Base-by-base conservation (phyloP, 1,284 basidiomycete genomes). In the Neolentinus lepideus region DNA sequence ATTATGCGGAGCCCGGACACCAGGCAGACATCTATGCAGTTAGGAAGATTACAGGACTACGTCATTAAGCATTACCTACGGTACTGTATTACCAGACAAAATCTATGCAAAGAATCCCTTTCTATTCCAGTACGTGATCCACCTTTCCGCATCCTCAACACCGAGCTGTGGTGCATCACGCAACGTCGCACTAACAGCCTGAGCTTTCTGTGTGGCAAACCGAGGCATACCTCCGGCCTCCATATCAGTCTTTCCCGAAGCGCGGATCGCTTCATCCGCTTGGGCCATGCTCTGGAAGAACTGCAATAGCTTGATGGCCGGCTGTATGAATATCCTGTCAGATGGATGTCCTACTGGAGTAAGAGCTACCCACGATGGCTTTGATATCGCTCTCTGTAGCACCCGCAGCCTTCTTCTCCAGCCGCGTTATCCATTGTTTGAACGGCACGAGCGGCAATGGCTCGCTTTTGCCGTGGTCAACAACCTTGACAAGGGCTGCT, bases 331-430 rank as follows among this genome's bases (percentile, higher is more conserved):
- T 21, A n/a, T n/a, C 8, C 19, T 21, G 38, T 43, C 38, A 43
- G 19, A n/a, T 43, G 38, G 38, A 43, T 6, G 3, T 21, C 4
- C 3, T 16, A 43, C 6, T 43, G 9, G 38, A 16, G 19, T 4
- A 43, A 6, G 38, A 8, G 8, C 12, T 8, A 43, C 38, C 4
- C 38, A 43, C 38, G 4, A 43, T 43, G 16, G 12, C 38, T n/a
- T 21, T 16, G 12, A 43, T 43, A 46, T 36, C 1, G 55, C 45
- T 2, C 60, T 60, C 1, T 69, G 69, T 11, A 74, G 56, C 16
- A 54, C 63, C 2, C 16, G 12, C 19, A 6, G 19, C 38, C 38
- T 43, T 43, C 12, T 43, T 43, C 19, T 43, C 38, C 8, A 43
- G 38, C 16, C 6, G 16, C 6, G 38, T 16, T 9, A 43, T 43